Evolutionary conservation across 306 rosid species (phyloP).

Genomic region (Quercus robur): DNA sequence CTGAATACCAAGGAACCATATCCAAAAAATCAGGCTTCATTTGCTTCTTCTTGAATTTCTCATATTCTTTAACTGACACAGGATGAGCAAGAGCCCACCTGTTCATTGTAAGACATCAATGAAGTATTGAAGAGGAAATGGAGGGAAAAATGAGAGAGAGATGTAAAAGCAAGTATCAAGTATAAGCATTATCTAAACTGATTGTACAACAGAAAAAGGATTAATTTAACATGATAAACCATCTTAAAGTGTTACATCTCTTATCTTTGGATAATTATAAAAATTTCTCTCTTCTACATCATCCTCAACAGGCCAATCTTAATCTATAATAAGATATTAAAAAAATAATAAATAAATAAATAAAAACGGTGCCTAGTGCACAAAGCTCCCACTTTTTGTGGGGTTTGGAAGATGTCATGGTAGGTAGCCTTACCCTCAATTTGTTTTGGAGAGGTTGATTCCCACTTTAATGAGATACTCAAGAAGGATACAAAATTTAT

Average conservation of each 20-base stretch:
- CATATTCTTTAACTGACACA: conserved; percentile 73
- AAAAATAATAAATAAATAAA: no score
- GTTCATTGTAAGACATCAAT: conserved; percentile 26
- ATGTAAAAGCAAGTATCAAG: background rate
- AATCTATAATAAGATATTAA: no score
- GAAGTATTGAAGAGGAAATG: conserved; percentile 1
- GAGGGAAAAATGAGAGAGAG: conserved; percentile 10
- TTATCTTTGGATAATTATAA: background rate
- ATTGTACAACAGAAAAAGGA: no score
- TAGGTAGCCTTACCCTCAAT: no score
- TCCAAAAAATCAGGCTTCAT: conserved; percentile 91
- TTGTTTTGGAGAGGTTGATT: no score
- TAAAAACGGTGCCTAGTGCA: no score
- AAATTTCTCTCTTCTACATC: background rate
- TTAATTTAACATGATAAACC: background rate
- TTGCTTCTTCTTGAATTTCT: conserved; percentile 79
- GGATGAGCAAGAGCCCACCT: conserved; percentile 99
- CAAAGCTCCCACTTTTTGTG: no score
- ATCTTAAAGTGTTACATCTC: background rate
- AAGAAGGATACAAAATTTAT: background rate
- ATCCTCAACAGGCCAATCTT: background rate
- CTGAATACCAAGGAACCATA: conserved; percentile 99
- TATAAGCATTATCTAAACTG: background rate
- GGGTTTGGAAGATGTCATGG: no score
- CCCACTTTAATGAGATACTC: background rate